Percentiles rank a stretch among this genome's conserved stretches.
These are phyloP conservation scores for Lactarius deliciosus DNA, from an alignment of 768 basidiomycete genomes.

Conservation along the genomic window DNA sequence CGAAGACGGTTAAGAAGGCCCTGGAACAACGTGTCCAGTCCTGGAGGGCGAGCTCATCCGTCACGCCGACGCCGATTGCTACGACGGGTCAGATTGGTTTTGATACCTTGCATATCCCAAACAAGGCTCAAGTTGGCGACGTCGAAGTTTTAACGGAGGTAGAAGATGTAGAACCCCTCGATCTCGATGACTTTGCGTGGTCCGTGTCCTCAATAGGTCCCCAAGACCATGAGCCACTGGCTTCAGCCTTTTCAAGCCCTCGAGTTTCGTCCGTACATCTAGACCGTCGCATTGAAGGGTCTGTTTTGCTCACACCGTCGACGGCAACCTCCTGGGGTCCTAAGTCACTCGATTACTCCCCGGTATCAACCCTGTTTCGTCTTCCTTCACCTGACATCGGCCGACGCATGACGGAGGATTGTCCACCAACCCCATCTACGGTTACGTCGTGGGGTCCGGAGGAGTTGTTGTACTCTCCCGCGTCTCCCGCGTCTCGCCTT, in stretches of 20 bases:
- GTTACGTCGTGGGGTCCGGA: slow-evolving; percentile 30
- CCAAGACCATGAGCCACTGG: slow-evolving; percentile 41
- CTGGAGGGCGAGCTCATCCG: slow-evolving; percentile 61
- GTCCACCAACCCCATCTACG: slow-evolving; percentile 32
- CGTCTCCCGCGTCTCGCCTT: slow-evolving; percentile 17
- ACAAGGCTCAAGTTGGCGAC: slow-evolving; percentile 39
- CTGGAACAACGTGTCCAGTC: slow-evolving; percentile 59
- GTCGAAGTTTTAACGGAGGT: slow-evolving; percentile 28
- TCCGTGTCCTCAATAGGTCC: slow-evolving; percentile 72
- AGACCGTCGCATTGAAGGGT: slow-evolving; percentile 53
- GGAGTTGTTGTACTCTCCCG: slow-evolving; percentile 24
- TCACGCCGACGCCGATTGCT: slow-evolving; percentile 49
- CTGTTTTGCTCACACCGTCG: slow-evolving; percentile 49
- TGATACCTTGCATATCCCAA: slow-evolving; percentile 53
- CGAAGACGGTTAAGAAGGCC: slow-evolving; percentile 49
- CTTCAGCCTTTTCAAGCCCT: slow-evolving; percentile 42
- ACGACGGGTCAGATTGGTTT: slow-evolving; percentile 51
- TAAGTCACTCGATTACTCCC: slow-evolving; percentile 24
- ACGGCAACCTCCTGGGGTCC: slow-evolving; percentile 34
- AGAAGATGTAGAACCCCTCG: slow-evolving; percentile 46
- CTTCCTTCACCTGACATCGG: slow-evolving; percentile 36
- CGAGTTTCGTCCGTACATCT: slow-evolving; percentile 55
- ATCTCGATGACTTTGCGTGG: slow-evolving; percentile 68
- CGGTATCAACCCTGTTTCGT: slow-evolving; percentile 19
- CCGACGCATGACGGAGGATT: slow-evolving; percentile 31